Conservation (phyloP, 352 stramenopile genomes). For the Chrysophaeum taylorii region DNA sequence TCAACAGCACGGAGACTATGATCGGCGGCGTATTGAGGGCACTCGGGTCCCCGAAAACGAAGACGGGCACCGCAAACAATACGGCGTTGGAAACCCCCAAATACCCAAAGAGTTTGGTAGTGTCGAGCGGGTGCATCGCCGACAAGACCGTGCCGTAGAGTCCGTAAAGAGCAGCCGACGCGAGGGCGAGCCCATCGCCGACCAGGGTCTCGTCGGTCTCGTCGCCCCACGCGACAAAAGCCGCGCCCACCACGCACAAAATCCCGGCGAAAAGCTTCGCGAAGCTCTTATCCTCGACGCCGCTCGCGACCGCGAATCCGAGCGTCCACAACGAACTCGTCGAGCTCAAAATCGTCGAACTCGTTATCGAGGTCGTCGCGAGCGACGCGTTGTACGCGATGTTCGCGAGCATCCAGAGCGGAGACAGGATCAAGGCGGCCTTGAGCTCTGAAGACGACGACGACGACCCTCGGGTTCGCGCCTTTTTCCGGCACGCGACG, state of each 20-base stretch:
- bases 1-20: conserved; percentile 61
- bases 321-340: conserved; percentile 87
- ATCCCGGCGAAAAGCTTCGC: conserved; percentile 66
- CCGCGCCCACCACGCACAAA: conserved; percentile 68
- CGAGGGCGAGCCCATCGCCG: too few species aligned
- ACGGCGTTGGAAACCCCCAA: conserved; percentile 77
- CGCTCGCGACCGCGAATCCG: conserved; percentile 59
- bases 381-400: conserved; percentile 81
- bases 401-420: conserved; percentile 86
- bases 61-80: conserved; percentile 44
- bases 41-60: conserved; percentile 22
- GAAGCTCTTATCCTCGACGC: conserved; percentile 63
- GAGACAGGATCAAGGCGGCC: conserved; percentile 60
- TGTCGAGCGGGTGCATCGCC: too few species aligned
- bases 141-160: too few species aligned
- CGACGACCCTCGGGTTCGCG: too few species aligned
- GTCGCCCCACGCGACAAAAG: conserved; percentile 67
- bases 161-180: too few species aligned
- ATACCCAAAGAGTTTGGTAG: conserved; percentile 84
- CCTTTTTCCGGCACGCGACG: too few species aligned
- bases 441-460: too few species aligned
- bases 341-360: conserved; percentile 80
- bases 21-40: conserved; percentile 59
- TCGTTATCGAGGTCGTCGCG: conserved; percentile 78
- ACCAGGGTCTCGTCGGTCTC: conserved; percentile 45